Evolutionary conservation across 306 rosid species (phyloP), one percentile per base, ranked within the genome.

Genomic region (Oemleria cerasiformis): DNA sequence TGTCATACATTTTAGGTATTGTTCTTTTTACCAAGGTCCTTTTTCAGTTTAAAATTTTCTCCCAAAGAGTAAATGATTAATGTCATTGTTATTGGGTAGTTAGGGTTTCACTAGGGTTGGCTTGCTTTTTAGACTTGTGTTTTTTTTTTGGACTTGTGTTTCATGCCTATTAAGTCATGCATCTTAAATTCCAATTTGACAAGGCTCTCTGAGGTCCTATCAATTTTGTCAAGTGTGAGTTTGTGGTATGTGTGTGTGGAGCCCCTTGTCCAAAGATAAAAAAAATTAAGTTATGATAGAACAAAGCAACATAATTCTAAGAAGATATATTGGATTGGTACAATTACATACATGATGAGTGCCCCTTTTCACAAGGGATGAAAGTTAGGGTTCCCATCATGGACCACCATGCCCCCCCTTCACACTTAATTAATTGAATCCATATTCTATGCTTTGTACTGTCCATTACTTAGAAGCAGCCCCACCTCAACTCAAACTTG

Each of bases 311-410:
- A 83, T 84, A 90, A 88, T 82, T 90, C 74, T 63, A 73, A 81
- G 79, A 78, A 83, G 90, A 88, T 83, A 85, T 54, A 47, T n/a
- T 43, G 70, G 53, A 23, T 16, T 57, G 48, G 54, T 63, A 42
- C 53, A 66, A 63, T 25, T 23, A 23, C 36, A 21, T 77, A 73
- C 81, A 74, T 79, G 71, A 87, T 82, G 81, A 86, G 88, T 84
- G 88, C 78, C 83, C 87, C 82, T 79, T 87, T 87, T 82, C 86
- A 75, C 88, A 75, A 88, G 93, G 80, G 74, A 88, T 78, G 87
- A 86, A 82, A 90, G 84, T 85, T 86, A 68, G 94, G 90, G 85
- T 84, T 42, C 55, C 71, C 76, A 81, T 78, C 83, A 82, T 84
- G 86, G 84, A 30, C 82, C 84, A 85, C 80, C 82, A 65, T 77